These are phyloP conservation scores for Sugiyamaella novakii DNA, from an alignment of 1,139 yeast species.

Conservation along the genomic window DNA sequence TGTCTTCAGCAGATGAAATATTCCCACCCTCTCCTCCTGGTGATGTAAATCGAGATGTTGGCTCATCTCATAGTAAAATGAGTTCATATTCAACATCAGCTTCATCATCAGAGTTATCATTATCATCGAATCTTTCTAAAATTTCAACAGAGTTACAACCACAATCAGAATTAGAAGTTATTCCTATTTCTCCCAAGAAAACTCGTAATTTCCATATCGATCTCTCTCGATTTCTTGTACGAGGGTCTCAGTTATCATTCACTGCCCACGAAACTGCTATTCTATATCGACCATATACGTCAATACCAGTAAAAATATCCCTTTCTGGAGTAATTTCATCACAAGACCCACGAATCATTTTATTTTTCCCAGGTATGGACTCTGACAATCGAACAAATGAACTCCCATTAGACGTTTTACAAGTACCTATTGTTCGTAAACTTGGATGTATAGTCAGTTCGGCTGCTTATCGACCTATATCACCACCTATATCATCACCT, in stretches of 20 bases:
- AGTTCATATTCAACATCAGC: constrained; percentile 4
- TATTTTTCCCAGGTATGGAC: constrained; percentile 14
- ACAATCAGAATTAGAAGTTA: not conserved
- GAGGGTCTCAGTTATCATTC: constrained; percentile 9
- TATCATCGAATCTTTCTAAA: not conserved
- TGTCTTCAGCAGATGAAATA: constrained; percentile 2
- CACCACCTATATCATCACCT: not conserved
- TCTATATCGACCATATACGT: constrained; percentile 3
- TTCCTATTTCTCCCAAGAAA: not conserved
- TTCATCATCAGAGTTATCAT: constrained; percentile 2
- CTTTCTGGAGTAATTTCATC: constrained; percentile 5
- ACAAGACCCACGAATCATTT: constrained; percentile 3
- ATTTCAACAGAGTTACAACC: not conserved
- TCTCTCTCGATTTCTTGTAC: constrained; percentile 4
- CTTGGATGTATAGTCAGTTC: constrained; percentile 15
- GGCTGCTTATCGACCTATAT: constrained; percentile 6
- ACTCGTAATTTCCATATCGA: constrained; percentile 4
- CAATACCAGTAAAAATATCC: constrained; percentile 1
- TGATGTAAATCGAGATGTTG: not conserved
- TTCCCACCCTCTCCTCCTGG: constrained; percentile 13
- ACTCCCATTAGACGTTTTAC: constrained; percentile 12
- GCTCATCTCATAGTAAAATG: not conserved
- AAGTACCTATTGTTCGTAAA: constrained; percentile 13
- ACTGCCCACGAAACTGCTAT: not conserved
- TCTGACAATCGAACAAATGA: constrained; percentile 8